Base-by-base conservation (phyloP, 1,139 yeast genomes). In the Pichia cactophila region DNA sequence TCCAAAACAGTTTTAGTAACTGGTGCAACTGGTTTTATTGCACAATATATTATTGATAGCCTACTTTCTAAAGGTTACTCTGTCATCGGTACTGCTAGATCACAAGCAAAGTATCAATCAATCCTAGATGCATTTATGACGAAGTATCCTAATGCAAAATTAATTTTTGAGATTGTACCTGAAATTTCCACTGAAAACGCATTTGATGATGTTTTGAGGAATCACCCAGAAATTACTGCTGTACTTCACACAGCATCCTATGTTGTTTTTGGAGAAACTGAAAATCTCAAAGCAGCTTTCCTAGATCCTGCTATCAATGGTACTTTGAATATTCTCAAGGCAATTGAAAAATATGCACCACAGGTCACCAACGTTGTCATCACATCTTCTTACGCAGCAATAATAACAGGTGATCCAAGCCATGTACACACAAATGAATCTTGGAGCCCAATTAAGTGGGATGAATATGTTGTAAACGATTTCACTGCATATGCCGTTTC, bases 161-260 rank as follows among this genome's bases (percentile, higher is more conserved):
- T 69, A 40, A 42, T 54, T 11, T 64, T 60, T 52, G 73, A 61
- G 38, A 60, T 69, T 46, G 72, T 71, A 8, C 48, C 56, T 23
- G 75, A 72, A 50, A 57, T 71, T 33, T 60, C 61, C 6, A 56
- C 52, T 2, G 55, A 55, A 9, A 63, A 63, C 35, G 72, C 75
- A 1, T 72, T 74, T 56, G 73, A 72, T 48, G 54, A 68, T n/a
- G 75, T 72, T 2, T 68, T 82, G 48, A 59, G 71, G 54, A 63
- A 62, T 2, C 72, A 77, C 57, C 70, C 78, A 2, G 77, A 74
- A 41, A 70, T 80, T 49, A 72, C 75, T 10, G 72, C 70, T 43
- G 79, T 82, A 45, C 59, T 81, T 36, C 88, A 82, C 64, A 77
- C 81, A 4, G 84, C 84, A 12, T 75, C 81, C 20, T 83, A 83